These are phyloP conservation scores for Phytophthora tentaculata DNA, from an alignment of 352 stramenopile genomes.

Conservation along the genomic window DNA sequence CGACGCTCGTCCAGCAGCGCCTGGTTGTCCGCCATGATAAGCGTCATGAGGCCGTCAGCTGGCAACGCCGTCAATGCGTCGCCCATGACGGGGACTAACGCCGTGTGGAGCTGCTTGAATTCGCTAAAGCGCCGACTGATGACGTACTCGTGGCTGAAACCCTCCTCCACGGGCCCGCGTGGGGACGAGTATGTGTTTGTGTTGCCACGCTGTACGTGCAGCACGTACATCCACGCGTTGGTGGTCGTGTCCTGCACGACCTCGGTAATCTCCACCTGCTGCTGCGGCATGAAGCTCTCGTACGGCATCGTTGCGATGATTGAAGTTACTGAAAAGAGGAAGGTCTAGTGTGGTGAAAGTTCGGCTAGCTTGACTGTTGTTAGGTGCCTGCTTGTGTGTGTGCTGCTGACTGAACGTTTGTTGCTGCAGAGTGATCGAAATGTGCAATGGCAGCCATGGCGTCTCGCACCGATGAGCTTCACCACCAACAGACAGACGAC, in stretches of 20 bases:
- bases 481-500: conserved; percentile 25
- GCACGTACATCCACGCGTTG: conserved; percentile 69
- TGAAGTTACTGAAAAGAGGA: neutral
- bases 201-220: conserved; percentile 53
- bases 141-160: conserved; percentile 51
- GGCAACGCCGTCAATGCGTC: conserved; percentile 59
- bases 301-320: conserved; percentile 57
- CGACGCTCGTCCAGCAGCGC: conserved; percentile 71
- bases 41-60: conserved; percentile 63
- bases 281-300: conserved; percentile 71
- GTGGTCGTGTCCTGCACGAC: conserved; percentile 66
- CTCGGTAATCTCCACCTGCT: conserved; percentile 68
- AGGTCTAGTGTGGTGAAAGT: neutral
- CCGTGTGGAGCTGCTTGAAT: conserved; percentile 71
- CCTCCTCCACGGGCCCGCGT: conserved; percentile 40
- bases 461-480: conserved; percentile 6
- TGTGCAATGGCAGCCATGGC: conserved; percentile 34
- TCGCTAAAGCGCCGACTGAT: conserved; percentile 74
- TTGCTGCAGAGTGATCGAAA: conserved; percentile 30
- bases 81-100: conserved; percentile 55
- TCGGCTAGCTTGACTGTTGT: conserved; percentile 6
- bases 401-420: conserved; percentile 1
- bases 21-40: conserved; percentile 75
- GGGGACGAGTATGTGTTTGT: conserved; percentile 41
- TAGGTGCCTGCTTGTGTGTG: neutral